Evolutionary conservation across 352 stramenopile species (phyloP).

Genomic region (Bremia lactucae): DNA sequence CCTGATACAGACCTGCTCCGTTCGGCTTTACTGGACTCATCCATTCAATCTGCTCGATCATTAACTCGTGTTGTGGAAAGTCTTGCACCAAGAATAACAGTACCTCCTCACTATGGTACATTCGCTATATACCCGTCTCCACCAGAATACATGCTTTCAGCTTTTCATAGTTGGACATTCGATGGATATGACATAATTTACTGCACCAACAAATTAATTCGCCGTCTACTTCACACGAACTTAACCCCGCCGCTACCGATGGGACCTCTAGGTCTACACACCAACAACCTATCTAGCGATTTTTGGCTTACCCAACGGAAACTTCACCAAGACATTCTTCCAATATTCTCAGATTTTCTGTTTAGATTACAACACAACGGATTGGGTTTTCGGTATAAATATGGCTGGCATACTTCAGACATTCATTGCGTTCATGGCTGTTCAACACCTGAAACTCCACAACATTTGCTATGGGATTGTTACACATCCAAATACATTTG

Average conservation of each 20-base stretch:
- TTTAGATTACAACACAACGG: too few relatives aligned
- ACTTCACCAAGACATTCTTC: conserved; percentile 1
- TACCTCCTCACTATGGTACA: background rate
- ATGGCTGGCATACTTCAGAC: too few relatives aligned
- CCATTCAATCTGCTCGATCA: background rate
- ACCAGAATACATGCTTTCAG: too few relatives aligned
- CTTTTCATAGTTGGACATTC: too few relatives aligned
- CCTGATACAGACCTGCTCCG: background rate
- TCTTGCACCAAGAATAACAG: background rate
- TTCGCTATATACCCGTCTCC: background rate
- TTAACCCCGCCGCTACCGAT: background rate
- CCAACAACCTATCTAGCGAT: background rate
- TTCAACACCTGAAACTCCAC: too few relatives aligned
- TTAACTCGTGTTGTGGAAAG: background rate
- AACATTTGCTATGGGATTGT: background rate
- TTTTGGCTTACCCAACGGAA: background rate
- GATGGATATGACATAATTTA: too few relatives aligned
- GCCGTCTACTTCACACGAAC: background rate
- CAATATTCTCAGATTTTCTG: too few relatives aligned
- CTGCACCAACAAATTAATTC: too few relatives aligned
- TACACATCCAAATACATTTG: background rate
- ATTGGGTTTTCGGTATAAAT: too few relatives aligned
- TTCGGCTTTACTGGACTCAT: background rate
- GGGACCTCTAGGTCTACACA: background rate
- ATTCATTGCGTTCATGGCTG: too few relatives aligned